A percentile compares a stretch with the other conserved stretches of the same genome.
Evolutionary conservation across 345 rosid genomes (phyloP).

Genomic region (Jatropha curcas): DNA sequence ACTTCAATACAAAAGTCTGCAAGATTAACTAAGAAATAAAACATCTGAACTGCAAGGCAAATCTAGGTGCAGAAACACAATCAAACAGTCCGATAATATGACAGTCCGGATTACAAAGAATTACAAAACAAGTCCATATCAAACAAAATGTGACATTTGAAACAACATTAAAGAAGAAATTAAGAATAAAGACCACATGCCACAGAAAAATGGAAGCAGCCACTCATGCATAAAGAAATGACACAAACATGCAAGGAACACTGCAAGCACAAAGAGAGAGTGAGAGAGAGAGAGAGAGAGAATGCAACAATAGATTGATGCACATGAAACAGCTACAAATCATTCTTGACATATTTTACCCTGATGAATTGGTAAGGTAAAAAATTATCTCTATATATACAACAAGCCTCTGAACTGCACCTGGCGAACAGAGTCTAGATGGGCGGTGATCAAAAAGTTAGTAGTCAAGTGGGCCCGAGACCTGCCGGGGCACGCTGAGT

Average conservation of each 20-base stretch:
- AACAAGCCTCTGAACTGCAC: slow-evolving; percentile 50
- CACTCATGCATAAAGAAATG: not conserved
- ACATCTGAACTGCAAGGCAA: too few relatives aligned
- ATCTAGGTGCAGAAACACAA: too few relatives aligned
- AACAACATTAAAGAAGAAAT: too few relatives aligned
- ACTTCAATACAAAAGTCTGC: too few relatives aligned
- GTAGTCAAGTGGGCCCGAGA: slow-evolving; percentile 26
- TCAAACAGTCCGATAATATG: too few relatives aligned
- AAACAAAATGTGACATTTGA: too few relatives aligned
- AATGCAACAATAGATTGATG: slow-evolving; percentile 24
- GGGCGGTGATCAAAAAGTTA: slow-evolving; percentile 36
- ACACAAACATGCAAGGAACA: not conserved
- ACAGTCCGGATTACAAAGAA: not conserved
- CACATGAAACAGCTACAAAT: slow-evolving; percentile 37
- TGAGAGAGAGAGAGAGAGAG: not conserved
- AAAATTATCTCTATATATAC: slow-evolving; percentile 60
- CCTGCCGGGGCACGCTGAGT: slow-evolving; percentile 8
- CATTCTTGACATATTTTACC: slow-evolving; percentile 42
- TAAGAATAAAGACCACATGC: too few relatives aligned
- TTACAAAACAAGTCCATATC: not conserved
- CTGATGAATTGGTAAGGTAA: slow-evolving; percentile 41
- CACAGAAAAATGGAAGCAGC: too few relatives aligned
- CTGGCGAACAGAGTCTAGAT: slow-evolving; percentile 33
- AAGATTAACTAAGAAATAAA: too few relatives aligned
- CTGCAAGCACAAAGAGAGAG: not conserved